Percentiles rank a stretch among this genome's conserved stretches.
These are phyloP conservation scores for Rhododendron henanense DNA, from an alignment of 148 eudicot genomes.

Conservation along the genomic window DNA sequence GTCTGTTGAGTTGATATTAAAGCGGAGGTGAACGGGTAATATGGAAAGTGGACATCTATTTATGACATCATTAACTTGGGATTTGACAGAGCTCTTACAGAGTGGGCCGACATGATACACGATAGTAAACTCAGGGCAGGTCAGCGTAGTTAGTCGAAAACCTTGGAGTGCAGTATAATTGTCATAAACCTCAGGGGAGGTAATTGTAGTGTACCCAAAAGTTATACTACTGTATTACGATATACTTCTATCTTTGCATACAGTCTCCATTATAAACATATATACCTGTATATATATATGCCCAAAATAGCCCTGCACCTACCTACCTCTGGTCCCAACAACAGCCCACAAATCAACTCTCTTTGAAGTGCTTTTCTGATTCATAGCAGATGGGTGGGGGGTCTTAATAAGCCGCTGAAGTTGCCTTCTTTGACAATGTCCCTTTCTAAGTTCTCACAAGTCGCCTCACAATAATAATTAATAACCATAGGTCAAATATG, in stretches of 20 bases:
- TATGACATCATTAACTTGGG: background rate
- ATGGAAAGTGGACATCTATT: background rate
- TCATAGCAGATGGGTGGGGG: background rate
- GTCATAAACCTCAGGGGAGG: background rate
- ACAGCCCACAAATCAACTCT: background rate
- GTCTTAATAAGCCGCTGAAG: constrained; percentile 3
- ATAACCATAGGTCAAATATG: background rate
- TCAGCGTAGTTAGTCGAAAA: background rate
- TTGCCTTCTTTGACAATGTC: background rate
- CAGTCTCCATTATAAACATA: background rate
- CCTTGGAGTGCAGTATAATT: no score
- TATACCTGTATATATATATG: background rate
- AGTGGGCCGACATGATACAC: background rate
- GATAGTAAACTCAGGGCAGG: background rate
- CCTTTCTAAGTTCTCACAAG: background rate
- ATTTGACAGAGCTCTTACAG: background rate
- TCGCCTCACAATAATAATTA: background rate
- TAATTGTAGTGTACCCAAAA: no score
- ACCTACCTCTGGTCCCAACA: background rate
- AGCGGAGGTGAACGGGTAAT: background rate
- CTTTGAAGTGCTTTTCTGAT: background rate
- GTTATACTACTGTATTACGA: no score
- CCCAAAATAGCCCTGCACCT: background rate
- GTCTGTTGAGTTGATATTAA: no score
- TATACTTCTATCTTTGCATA: no score